Evolutionary conservation across 1,284 basidiomycete genomes (phyloP), one percentile per base, ranked within the genome.

Genomic region (Apiotrichum gracile): DNA sequence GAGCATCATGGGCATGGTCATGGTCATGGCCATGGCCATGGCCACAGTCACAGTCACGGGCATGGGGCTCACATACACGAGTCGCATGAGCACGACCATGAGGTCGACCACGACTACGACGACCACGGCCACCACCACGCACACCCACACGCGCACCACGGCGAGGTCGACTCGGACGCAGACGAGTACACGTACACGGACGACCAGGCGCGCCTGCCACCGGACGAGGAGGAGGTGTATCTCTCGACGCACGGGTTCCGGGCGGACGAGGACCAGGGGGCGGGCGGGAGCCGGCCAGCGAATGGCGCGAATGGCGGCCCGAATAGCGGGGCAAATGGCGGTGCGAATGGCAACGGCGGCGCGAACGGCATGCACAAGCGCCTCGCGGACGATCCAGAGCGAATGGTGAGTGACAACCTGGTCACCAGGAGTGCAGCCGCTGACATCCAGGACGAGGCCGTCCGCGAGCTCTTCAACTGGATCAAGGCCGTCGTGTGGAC

Each of bases 401-500:
- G 68, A 29, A 60, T 74, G 61, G 70, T 68, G 48, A 56, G 68
- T 35, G 16, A 8, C 34, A 7, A 13, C 6, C 16, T 31, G 31
- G 3, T 10, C 31, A 31, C 27, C 12, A 3, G 9, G 9, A 14
- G 5, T 13, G 31, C 31, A 29, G 13, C 7, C 7, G 31, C 31
- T 29, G 10, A 35, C 34, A 10, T 4, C 16, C 51, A 74, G 71
- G 72, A 75, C 52, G 68, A 72, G 43, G 69, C 70, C 0, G 69
- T 73, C 1, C 57, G 67, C 42, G 72, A 73, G 53, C 61, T 75
- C 25, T 75, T 75, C 67, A 71, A 70, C 54, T 75, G 73, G 73
- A 74, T 75, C 48, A 75, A 75, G 61, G 68, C 71, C 1, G 70
- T 74, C 43, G 70, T 74, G 26, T 75, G 72, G 72, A 72, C 72